Conservation (phyloP, 2,329 filamentous ascomycete species). For the Epichloe bromicola region DNA sequence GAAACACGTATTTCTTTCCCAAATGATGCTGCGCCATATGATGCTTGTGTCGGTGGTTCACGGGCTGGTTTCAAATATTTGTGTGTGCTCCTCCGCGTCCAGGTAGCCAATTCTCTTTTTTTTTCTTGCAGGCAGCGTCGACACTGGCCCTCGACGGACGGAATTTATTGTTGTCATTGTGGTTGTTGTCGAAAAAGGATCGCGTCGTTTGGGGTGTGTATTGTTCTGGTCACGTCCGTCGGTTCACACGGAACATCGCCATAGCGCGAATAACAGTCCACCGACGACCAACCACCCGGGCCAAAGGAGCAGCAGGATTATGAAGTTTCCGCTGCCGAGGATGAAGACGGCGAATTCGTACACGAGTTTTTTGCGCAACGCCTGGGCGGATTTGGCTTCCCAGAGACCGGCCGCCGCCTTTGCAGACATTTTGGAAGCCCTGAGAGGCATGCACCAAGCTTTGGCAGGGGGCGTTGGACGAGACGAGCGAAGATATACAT, state of each 20-base stretch:
- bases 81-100: neutral
- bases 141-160: too few species aligned
- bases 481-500: too few species aligned
- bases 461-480: conserved; percentile 9
- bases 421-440: conserved; percentile 13
- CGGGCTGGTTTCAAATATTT: neutral
- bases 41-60: neutral
- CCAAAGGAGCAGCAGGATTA: conserved; percentile 42
- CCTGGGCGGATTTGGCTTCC: conserved; percentile 23
- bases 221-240: conserved; percentile 7
- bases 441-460: conserved; percentile 4
- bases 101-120: neutral
- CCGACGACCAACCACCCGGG: conserved; percentile 41
- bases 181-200: too few species aligned
- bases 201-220: too few species aligned
- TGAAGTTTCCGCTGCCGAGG: conserved; percentile 34
- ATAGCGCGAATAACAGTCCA: conserved; percentile 20
- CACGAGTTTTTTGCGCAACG: conserved; percentile 32
- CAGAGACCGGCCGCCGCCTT: conserved; percentile 19
- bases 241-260: conserved; percentile 19
- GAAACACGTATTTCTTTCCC: conserved; percentile 86
- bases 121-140: neutral
- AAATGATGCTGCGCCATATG: conserved; percentile 14
- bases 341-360: conserved; percentile 39
- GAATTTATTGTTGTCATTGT: too few species aligned